Evolutionary conservation across 352 stramenopile species (phyloP), one percentile per base, ranked within the genome.

Genomic region (Pythium sukuiense): DNA sequence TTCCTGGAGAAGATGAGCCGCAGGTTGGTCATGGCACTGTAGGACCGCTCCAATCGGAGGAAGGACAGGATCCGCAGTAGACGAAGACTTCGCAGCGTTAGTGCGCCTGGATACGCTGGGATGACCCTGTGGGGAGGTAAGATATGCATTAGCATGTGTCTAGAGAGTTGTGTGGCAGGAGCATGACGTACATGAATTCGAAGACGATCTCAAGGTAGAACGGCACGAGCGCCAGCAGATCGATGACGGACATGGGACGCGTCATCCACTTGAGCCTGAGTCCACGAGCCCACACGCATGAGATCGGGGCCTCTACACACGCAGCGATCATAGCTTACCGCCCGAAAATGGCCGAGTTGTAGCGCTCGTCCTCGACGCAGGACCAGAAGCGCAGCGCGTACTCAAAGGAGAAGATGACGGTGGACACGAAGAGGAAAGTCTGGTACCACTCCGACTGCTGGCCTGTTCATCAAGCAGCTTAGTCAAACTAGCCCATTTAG

Each of bases 51-150:
- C 8, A 93, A 65, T 4, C 87, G 83, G 33, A 93, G 56, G 45
- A 95, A 93, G 27, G 85, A 93, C 70, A 95, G 81, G 63, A 95
- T 83, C 0, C 87, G 79, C 32, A 95, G 67, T 4, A 95, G 63
- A 2, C 87, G 81, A 55, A 95, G 76, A 2, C 80, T 84, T 55
- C 87, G 80, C 18, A 95, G 61, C 14, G 85, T 93, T 63, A 95
- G 64, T 0, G 86, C 64, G 1, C 85, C 87, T 14, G 81, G 73
- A 6, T 75, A 85, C 6, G 74, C 77, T 27, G 79, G 52, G 62
- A 61, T 14, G 75, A 35, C 59, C 79, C 88, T 55, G 27, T 29
- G 61, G 6, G 18, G n/a, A 32, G 37, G 41, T n/a, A 24, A 54
- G 20, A 30, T 18, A 43, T 59, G 27, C 12, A 2, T 48, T 29